Conservation (phyloP, 2,329 filamentous ascomycete genomes). For the Monilinia aucupariae region DNA sequence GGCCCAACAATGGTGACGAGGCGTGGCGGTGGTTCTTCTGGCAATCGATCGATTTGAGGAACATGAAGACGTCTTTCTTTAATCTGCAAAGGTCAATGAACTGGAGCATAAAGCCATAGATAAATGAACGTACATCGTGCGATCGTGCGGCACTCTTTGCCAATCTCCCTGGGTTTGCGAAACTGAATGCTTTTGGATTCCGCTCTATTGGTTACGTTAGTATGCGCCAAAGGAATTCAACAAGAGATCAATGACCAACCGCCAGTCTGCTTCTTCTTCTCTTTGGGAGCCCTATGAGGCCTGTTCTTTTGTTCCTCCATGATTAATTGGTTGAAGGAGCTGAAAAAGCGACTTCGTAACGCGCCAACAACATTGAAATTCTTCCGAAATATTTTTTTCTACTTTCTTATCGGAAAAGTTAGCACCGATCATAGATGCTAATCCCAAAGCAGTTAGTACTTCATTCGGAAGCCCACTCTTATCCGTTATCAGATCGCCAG, state of each 20-base stretch:
- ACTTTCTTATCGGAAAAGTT: background rate
- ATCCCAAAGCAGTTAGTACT: background rate
- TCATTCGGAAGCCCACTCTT: background rate
- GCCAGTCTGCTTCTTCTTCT: constrained; percentile 74
- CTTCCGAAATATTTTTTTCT: constrained; percentile 10
- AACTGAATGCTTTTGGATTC: constrained; percentile 37
- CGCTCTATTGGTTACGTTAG: constrained; percentile 27
- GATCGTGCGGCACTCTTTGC: constrained; percentile 44
- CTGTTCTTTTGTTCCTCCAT: constrained; percentile 84
- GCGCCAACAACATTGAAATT: constrained; percentile 11
- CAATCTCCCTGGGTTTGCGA: constrained; percentile 36
- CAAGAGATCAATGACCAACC: constrained; percentile 39
- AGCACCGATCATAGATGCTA: background rate
- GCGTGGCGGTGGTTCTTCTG: constrained; percentile 89
- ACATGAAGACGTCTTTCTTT: constrained; percentile 97
- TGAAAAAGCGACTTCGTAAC: constrained; percentile 2
- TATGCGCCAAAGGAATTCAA: background rate
- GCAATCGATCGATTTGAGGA: constrained; percentile 88
- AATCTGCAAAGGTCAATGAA: constrained; percentile 48
- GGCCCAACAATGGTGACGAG: constrained; percentile 93
- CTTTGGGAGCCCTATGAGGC: constrained; percentile 79
- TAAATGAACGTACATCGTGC: constrained; percentile 43
- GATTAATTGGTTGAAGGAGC: constrained; percentile 27
- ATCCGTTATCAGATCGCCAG: constrained; percentile 1
- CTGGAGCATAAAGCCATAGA: background rate